Conservation (phyloP, 768 basidiomycete species). For the Lactifluus piperatus region DNA sequence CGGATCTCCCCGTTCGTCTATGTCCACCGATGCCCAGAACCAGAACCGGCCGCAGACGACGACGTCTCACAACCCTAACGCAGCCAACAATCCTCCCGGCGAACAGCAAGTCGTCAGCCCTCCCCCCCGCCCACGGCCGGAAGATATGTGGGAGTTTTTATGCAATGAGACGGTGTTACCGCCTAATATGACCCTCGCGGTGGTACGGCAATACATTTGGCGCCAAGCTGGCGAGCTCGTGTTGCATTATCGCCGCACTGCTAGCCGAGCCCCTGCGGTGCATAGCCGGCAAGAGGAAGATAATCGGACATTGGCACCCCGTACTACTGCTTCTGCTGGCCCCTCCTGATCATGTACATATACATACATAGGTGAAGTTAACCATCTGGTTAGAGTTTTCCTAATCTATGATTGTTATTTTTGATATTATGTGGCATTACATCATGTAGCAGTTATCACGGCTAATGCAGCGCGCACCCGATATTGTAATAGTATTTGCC, state of each 20-base stretch:
- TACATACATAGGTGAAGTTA: neutral
- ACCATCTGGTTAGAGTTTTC: neutral
- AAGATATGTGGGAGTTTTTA: constrained; percentile 77
- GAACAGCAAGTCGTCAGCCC: constrained; percentile 12
- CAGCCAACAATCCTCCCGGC: constrained; percentile 23
- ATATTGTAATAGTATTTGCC: too few species aligned
- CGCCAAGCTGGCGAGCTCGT: constrained; percentile 61
- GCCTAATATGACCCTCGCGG: constrained; percentile 81
- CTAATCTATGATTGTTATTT: neutral
- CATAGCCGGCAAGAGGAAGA: neutral
- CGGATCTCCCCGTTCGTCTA: constrained; percentile 28
- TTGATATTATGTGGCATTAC: neutral
- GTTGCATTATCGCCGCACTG: constrained; percentile 59
- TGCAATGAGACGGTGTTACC: constrained; percentile 83
- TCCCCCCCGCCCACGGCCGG: constrained; percentile 26
- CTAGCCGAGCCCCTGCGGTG: constrained; percentile 1
- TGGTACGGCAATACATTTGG: constrained; percentile 87
- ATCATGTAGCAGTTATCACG: neutral
- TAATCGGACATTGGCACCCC: neutral
- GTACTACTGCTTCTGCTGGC: neutral
- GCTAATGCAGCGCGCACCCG: neutral
- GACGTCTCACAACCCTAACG: neutral
- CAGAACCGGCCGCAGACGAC: constrained; percentile 11
- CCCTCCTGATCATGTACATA: neutral
- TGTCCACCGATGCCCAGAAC: constrained; percentile 30